Base-by-base conservation (phyloP, 805 yeast genomes). In the Metschnikowia anglica region DNA sequence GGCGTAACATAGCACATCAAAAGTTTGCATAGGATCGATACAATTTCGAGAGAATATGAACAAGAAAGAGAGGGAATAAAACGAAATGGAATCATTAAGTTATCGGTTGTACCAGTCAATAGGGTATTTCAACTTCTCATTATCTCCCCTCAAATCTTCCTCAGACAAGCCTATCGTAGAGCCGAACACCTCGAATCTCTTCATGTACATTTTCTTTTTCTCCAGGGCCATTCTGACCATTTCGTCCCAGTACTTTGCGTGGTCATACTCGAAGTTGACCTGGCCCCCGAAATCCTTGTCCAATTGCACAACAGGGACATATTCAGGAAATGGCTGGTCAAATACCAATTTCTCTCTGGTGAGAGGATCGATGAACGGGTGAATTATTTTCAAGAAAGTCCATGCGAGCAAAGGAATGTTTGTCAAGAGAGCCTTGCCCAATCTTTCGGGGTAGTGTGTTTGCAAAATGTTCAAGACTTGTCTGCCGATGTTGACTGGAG, bases 391-490 rank as follows among this genome's bases (percentile, higher is more conserved):
- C 53, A 93, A 70, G 57, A 93, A 93, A 8, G 96, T 83, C 87
- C 96, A 86, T 5, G 90, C 98, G 42, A 90, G 66, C 79, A 93
- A 86, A 11, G 98, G 98, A 52, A 93, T 89, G 64, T 93, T 91
- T 37, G 95, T 87, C 41, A 93, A 73, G 36, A 90, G 73, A 0
- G 97, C 97, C 60, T 83, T 85, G 29, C 99, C 99, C 46, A 93
- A 73, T 56, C 99, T 79, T 63, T 93, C 99, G 3, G 99, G 99
- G 62, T 93, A 93, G 65, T 93, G 99, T 10, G 95, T 89, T 67
- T 93, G 99, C 55, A 93, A 72, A 61, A 93, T 93, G 62, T 85
- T 88, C 52, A 93, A 74, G 24, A 91, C 98, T 66, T 89, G 96
- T 60, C 90, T 83, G 26, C 97, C 97, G 13, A 81, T 85, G 39